Conservation (phyloP, 306 rosid genomes). For the Medicago lupulina region DNA sequence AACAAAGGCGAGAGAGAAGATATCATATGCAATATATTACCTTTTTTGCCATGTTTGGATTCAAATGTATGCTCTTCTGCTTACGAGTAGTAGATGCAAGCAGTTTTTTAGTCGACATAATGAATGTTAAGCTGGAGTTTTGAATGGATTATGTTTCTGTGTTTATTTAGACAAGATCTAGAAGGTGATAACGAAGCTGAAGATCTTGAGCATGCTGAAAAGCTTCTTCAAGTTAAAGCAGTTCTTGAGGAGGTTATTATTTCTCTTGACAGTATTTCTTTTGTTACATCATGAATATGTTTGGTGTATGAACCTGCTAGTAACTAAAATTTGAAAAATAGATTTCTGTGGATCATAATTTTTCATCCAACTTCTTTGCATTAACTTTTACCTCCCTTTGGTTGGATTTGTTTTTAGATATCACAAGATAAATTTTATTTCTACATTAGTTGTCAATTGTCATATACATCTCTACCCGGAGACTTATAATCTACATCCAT, state of each 20-base stretch:
- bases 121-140: constrained; percentile 34
- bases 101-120: constrained; percentile 18
- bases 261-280: constrained; percentile 38
- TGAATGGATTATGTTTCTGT: constrained; percentile 33
- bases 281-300: constrained; percentile 32
- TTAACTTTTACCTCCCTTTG: constrained; percentile 9
- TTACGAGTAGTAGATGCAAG: constrained; percentile 22
- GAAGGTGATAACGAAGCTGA: constrained; percentile 96
- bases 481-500: not conserved
- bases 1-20: not conserved
- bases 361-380: constrained; percentile 17
- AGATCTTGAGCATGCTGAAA: constrained; percentile 97
- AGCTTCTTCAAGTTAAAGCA: constrained; percentile 98
- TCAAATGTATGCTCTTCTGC: constrained; percentile 8
- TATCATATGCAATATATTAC: not conserved
- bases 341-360: constrained; percentile 10
- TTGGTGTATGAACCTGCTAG: constrained; percentile 29
- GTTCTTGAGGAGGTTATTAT: constrained; percentile 93
- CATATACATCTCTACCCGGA: constrained; percentile 7
- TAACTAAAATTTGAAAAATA: constrained; percentile 24
- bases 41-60: constrained; percentile 4
- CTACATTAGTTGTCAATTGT: constrained; percentile 26
- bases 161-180: constrained; percentile 71
- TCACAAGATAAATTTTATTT: constrained; percentile 7
- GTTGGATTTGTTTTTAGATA: constrained; percentile 25